Evolutionary conservation across 2,329 filamentous ascomycete species (phyloP), one percentile per base, ranked within the genome.

Genomic region (Emmonsiellopsis sp.): DNA sequence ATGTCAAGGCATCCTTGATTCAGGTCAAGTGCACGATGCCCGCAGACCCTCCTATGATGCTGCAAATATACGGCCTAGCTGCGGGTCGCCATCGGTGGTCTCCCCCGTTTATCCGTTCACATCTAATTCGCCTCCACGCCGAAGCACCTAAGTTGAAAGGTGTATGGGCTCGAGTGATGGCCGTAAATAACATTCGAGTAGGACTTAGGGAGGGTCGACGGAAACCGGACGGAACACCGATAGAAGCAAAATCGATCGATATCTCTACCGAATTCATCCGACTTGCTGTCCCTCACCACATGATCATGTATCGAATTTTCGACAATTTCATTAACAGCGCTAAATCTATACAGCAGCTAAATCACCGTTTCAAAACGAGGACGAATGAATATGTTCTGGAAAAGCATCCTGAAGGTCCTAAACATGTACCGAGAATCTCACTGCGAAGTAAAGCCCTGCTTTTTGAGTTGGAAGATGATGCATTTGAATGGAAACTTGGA

Each of bases 401-500:
- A 13, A 96, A 95, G 70, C 79, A 80, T 8, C 89, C 93, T 0
- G 89, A 95, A 69, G 85, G 80, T 0, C 89, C 94, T 0, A 97
- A 94, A 67, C 76, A 82, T 45, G 84, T 98, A 0, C 93, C 93
- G 1, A 92, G 88, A 64, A 76, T 98, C 20, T 92, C 90, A 0
- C 60, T 98, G 8, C 83, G 90, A 50, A 86, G 86, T 52, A 87
- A 87, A 62, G 87, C 87, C 5, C 77, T 98, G 26, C 73, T 95
- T 2, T 92, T 98, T 55, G 92, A 97, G 65, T 77, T 98, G 37
- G 93, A 98, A 70, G 93, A 98, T 67, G 92, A 93, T 49, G 86
- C 89, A 0, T 98, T 98, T 63, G 93, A 98, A 68, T 98, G 91
- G 88, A 97, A 96, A 67, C 76, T 98, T 8, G 89, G 91, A 13